These are phyloP conservation scores for Parasarocladium wereldwijsianum DNA, from an alignment of 2,329 filamentous ascomycete species.

Conservation along the genomic window DNA sequence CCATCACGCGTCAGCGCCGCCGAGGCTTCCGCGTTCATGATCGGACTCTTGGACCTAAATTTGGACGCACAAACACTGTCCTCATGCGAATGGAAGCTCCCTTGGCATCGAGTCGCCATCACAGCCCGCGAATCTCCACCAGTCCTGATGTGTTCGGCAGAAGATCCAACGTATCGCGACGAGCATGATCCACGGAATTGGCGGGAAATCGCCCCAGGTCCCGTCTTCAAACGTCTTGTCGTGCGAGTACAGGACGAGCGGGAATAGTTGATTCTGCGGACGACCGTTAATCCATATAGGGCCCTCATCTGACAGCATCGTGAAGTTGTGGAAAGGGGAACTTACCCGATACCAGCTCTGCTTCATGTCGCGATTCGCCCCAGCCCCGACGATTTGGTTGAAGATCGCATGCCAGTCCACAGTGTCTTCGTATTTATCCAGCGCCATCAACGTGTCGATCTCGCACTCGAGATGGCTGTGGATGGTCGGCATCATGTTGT, in stretches of 20 bases:
- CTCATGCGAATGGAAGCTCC: conserved; percentile 20
- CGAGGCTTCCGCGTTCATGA: too few relatives aligned
- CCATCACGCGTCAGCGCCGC: too few relatives aligned
- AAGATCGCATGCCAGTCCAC: conserved; percentile 19
- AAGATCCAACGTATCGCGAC: conserved; percentile 19
- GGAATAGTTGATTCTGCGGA: conserved; percentile 10
- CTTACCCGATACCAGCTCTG: conserved; percentile 7
- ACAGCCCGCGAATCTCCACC: conserved; percentile 21
- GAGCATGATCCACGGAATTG: conserved; percentile 12
- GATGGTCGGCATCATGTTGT: conserved; percentile 20
- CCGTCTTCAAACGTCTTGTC: conserved; percentile 14
- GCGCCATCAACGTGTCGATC: conserved; percentile 18
- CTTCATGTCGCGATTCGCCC: conserved; percentile 3
- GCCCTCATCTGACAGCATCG: too few relatives aligned
- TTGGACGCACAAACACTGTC: too few relatives aligned
- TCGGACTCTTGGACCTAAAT: too few relatives aligned
- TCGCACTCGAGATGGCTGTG: conserved; percentile 22
- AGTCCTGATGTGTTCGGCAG: conserved; percentile 17
- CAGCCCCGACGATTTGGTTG: conserved; percentile 5
- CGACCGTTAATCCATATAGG: too few relatives aligned
- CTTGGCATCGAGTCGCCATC: conserved; percentile 14
- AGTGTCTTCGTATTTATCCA: conserved; percentile 18
- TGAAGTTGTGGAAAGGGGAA: not conserved
- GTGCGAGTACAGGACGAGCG: conserved; percentile 13
- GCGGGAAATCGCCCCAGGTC: conserved; percentile 12